Evolutionary conservation across 1,284 basidiomycete genomes (phyloP), one percentile per base, ranked within the genome.

Genomic region (Moesziomyces globuligerus): DNA sequence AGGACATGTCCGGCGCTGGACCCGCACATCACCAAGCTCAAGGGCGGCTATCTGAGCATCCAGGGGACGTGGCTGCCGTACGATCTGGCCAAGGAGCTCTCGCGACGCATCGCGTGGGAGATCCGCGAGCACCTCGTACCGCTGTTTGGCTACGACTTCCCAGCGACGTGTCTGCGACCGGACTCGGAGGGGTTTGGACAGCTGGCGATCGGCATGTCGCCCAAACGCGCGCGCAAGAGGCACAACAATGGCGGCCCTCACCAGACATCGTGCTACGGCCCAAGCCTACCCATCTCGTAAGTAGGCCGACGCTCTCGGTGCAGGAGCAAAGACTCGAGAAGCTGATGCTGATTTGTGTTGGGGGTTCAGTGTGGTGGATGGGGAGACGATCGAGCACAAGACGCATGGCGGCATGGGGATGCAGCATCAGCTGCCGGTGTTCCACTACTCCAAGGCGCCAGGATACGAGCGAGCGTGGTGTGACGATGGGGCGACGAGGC

Each of bases 1-100:
- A 39, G 62, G 11, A 65, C 57, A 6, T 65, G 50, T 34, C 66
- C 69, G 5, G 73, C 62, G 7, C 56, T 75, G 9, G 58, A 55
- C 6, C 70, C 60, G 1, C 53, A 66, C 46, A 67, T 75, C 39
- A 59, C 61, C n/a, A 72, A 72, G 48, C 56, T 75, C 38, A 68
- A 68, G 28, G 73, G 73, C 24, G 73, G 73, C 0, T 75, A 73
- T 24, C 65, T 75, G 7, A 75, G 72, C 48, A 75, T 75, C 44
- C 73, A 75, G 17, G 70, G 73, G 17, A 75, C 69, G 2, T 75
- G 73, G 73, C 57, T 75, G 1, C 65, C 73, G 1, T 73, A 58
- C 37, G 65, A 68, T 17, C 36, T 75, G 21, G 70, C 73, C 15
- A 61, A 67, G 23, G 65, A 72, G 46, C 60, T 75, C 6, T 66